Evolutionary conservation across 164 flowering plant species (phyloP), one percentile per base, ranked within the genome.

Genomic region (Nymphaea colorata): DNA sequence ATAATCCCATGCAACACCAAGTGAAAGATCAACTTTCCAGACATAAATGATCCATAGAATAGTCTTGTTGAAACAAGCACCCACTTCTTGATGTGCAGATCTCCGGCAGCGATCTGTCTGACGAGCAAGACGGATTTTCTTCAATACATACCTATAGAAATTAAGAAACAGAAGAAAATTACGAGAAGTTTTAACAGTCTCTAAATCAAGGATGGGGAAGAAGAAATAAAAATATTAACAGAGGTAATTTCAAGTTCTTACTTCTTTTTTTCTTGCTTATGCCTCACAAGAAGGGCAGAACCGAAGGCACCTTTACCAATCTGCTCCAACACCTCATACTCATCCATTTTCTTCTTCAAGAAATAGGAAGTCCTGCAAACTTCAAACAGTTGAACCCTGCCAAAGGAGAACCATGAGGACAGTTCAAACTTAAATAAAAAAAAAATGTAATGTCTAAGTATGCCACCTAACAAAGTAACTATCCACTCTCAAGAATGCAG

Each of bases 111-210:
- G 83, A 69, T 88, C 93, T 65, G 97, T 89, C 75, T 94, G 99
- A n/a, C 99, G 93, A 61, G 96, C 99, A 75, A 94, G 97, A 11
- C 99, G 96, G 67, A 94, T 94, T 76, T 94, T 94, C 84, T 94
- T 94, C 81, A 94, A 67, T n/a, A 94, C 99, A 82, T 94, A 94
- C 82, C 99, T 94, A 73, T 16, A 64, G 61, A 68, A 66, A 62
- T 18, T 66, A 41, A 57, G 16, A 41, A 14, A 3, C 44, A 72
- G 42, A 15, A 64, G 61, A 41, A 67, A 45, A 53, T 43, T 42
- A 76, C 3, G 60, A 25, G 36, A 25, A 25, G 10, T 55, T 55
- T 55, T 55, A 42, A 43, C 17, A 7, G 17, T 36, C n/a, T 25
- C 36, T 25, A 25, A 25, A 25, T 25, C 36, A 25, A 25, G 36